phyloP scores from a whole-genome alignment of 805 yeast species.

The Suhomyces canberraensis region DNA sequence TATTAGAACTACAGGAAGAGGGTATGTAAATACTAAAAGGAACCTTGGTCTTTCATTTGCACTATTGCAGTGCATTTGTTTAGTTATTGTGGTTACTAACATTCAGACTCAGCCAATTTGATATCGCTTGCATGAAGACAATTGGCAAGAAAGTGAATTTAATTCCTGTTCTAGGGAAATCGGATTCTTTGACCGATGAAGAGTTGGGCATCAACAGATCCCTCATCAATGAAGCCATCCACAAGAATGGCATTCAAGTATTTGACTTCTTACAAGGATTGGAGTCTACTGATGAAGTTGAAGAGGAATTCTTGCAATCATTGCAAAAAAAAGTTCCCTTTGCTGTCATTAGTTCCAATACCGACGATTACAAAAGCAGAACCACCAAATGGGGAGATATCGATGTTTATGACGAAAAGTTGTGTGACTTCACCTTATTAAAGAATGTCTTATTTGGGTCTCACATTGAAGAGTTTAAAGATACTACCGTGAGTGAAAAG shows the following conservation, averaged over 20 bases:
- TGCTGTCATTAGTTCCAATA: constrained; percentile 13
- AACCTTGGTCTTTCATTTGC: too few relatives aligned
- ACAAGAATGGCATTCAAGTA: constrained; percentile 49
- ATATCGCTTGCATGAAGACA: constrained; percentile 69
- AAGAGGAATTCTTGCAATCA: constrained; percentile 8
- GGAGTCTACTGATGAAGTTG: constrained; percentile 10
- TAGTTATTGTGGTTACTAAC: too few relatives aligned
- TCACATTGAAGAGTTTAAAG: constrained; percentile 27
- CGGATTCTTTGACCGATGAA: constrained; percentile 63
- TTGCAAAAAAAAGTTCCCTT: constrained; percentile 20
- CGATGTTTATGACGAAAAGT: constrained; percentile 13
- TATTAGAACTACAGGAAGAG: constrained; percentile 14
- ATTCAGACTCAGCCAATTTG: constrained; percentile 56
- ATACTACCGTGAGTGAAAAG: constrained; percentile 15
- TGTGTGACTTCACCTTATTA: constrained; percentile 19
- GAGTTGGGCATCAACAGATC: constrained; percentile 57
- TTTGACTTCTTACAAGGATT: constrained; percentile 18
- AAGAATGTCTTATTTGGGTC: constrained; percentile 20
- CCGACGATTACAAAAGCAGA: constrained; percentile 8
- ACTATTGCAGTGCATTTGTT: too few relatives aligned
- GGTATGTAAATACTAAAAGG: constrained; percentile 2
- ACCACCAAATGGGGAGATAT: constrained; percentile 18
- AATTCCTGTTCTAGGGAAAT: constrained; percentile 78
- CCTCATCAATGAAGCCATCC: constrained; percentile 48
- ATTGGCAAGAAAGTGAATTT: constrained; percentile 71